A percentile compares a stretch with the other conserved stretches of the same genome.
These are phyloP conservation scores for Talaromyces sp. DNA, from an alignment of 2,329 filamentous ascomycete genomes.

Conservation along the genomic window DNA sequence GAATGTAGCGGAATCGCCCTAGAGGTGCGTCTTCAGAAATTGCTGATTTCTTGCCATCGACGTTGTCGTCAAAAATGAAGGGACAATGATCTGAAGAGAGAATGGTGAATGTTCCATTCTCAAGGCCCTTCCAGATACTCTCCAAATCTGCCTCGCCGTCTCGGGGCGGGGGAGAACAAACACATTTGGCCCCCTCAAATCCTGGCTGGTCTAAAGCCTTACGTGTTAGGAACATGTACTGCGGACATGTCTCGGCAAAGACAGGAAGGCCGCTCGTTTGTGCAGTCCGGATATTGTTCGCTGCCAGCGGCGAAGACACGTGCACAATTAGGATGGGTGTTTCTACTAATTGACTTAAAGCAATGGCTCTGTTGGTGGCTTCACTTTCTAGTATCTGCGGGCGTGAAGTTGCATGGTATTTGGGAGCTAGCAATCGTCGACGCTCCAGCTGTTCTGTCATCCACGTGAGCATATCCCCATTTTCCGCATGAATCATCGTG, in stretches of 20 bases:
- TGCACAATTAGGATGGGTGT: slow-evolving; percentile 55
- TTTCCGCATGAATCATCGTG: slow-evolving; percentile 41
- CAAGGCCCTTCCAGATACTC: slow-evolving; percentile 51
- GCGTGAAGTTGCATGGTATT: slow-evolving; percentile 43
- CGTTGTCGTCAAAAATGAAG: slow-evolving; percentile 50
- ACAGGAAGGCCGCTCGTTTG: slow-evolving; percentile 52
- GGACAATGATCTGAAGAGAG: slow-evolving; percentile 49
- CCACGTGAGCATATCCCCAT: slow-evolving; percentile 44
- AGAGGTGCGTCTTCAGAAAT: slow-evolving; percentile 45
- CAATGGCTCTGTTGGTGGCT: slow-evolving; percentile 50
- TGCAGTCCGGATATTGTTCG: slow-evolving; percentile 49
- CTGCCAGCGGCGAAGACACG: slow-evolving; percentile 48
- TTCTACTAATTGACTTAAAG: slow-evolving; percentile 49
- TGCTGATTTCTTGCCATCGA: slow-evolving; percentile 49
- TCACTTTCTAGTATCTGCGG: slow-evolving; percentile 44
- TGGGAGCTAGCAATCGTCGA: slow-evolving; percentile 35
- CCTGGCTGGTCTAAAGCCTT: slow-evolving; percentile 43
- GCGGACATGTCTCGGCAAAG: slow-evolving; percentile 58
- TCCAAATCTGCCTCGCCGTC: slow-evolving; percentile 47
- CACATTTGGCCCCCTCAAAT: slow-evolving; percentile 51
- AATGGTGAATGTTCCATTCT: slow-evolving; percentile 55
- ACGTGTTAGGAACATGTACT: slow-evolving; percentile 55
- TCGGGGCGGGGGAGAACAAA: slow-evolving; percentile 53
- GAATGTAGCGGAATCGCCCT: slow-evolving; percentile 54
- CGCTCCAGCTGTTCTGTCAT: slow-evolving; percentile 37